A percentile compares a stretch with the other conserved stretches of the same genome.
Evolutionary conservation across 768 basidiomycete genomes (phyloP).

Genomic region (Termitomyces sp.): DNA sequence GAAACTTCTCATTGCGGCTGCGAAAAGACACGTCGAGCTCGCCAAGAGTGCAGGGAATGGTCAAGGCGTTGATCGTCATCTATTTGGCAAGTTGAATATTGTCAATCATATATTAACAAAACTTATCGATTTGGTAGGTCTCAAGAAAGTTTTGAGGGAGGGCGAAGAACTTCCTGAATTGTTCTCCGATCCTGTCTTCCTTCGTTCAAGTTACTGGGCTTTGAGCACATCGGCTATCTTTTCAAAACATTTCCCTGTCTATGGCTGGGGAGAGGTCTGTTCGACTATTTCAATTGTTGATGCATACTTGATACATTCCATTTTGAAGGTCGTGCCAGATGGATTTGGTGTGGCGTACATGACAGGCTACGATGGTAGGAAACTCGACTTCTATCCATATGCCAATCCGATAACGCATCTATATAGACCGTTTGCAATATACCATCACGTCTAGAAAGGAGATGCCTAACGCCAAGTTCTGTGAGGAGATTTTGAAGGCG

Average conservation of each 20-base stretch:
- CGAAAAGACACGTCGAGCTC: constrained; percentile 57
- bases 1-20: constrained; percentile 51
- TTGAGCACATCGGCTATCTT: constrained; percentile 88
- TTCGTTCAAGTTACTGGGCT: constrained; percentile 75
- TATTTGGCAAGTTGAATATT: constrained; percentile 55
- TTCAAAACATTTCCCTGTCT: constrained; percentile 76
- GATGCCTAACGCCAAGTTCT: constrained; percentile 75
- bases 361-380: constrained; percentile 77
- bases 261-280: constrained; percentile 89
- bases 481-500: constrained; percentile 57
- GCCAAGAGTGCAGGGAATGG: constrained; percentile 63
- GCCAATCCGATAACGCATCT: not conserved
- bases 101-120: not conserved
- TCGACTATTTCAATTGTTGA: not conserved
- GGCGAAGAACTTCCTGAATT: constrained; percentile 65
- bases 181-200: constrained; percentile 71
- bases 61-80: constrained; percentile 81
- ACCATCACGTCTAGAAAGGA: constrained; percentile 84
- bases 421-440: constrained; percentile 71
- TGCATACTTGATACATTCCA: not conserved
- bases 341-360: constrained; percentile 95
- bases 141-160: constrained; percentile 60
- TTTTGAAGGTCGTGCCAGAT: constrained; percentile 69
- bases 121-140: constrained; percentile 34
- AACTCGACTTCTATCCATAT: not conserved